Percentiles rank a stretch among this genome's conserved stretches.
Conservation (phyloP, 805 yeast species). For the Myxozyma sirexii region DNA sequence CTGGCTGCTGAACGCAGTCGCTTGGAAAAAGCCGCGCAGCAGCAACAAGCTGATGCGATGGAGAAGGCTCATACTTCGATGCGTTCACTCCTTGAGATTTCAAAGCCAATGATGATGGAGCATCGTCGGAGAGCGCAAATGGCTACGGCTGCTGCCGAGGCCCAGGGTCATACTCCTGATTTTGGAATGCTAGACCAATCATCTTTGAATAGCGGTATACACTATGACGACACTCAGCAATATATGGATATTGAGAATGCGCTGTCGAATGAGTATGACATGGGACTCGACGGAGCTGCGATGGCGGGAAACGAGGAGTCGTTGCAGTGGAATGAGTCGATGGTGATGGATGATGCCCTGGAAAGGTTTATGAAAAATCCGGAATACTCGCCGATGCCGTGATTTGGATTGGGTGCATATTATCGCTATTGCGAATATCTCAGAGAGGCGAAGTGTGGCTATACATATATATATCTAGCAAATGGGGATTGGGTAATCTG, state of each 20-base stretch:
- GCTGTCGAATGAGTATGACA: too few species aligned
- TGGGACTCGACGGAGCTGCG: not conserved
- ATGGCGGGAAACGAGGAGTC: not conserved
- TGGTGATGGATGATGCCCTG: constrained; percentile 3
- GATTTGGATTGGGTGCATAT: too few species aligned
- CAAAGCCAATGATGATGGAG: not conserved
- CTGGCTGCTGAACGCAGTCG: not conserved
- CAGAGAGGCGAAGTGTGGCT: too few species aligned
- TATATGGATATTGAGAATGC: too few species aligned
- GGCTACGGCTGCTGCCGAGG: not conserved
- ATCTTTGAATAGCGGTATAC: too few species aligned
- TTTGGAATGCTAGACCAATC: too few species aligned
- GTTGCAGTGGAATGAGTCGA: constrained; percentile 5
- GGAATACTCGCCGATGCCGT: too few species aligned
- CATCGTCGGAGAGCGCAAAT: not conserved
- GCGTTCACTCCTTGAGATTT: not conserved
- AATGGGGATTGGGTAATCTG: too few species aligned
- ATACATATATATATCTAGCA: too few species aligned
- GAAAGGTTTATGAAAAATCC: not conserved
- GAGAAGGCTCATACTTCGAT: not conserved
- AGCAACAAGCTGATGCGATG: not conserved
- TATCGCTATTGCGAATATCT: too few species aligned
- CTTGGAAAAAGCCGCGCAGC: not conserved
- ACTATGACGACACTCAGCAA: too few species aligned
- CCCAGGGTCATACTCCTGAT: too few species aligned